Evolutionary conservation across 2,329 filamentous ascomycete genomes (phyloP), one percentile per base, ranked within the genome.

Genomic region (Paramyrothecium roridum): DNA sequence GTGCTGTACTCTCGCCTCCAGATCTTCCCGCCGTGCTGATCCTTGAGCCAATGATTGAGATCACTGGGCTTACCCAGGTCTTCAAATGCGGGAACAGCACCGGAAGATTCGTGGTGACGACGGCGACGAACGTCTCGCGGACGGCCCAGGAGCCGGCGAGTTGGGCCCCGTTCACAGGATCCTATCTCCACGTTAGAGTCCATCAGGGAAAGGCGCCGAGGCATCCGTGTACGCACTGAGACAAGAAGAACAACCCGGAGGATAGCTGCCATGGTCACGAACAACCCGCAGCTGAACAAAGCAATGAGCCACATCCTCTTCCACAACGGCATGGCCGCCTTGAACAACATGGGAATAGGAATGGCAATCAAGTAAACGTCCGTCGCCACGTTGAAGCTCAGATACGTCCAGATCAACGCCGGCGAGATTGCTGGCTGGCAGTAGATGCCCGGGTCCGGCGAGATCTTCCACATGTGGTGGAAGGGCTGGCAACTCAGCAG

Each of bases 311-410:
- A 71, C 16, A 69, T 59, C 56, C 77, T 78, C 58, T 74, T 74
- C 6, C 59, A 40, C 12, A 64, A 62, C 10, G 64, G 68, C 58
- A 77, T 65, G 8, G 59, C 69, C 3, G 72, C 70, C 52, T 66
- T 65, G 69, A 71, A 77, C 1, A 75, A 67, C 67, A 84, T 80
- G 2, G 82, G 82, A 4, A 83, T 70, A 0, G 82, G 82, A 40
- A 86, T 84, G 26, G 76, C 76, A 54, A 86, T 79, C 17, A 86
- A 71, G 59, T 85, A 86, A 1, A 84, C 52, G 59, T 86, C 84
- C 3, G 83, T 86, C 2, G 70, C 60, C 3, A 84, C 75, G 58
- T 85, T 86, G 57, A 80, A 69, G 3, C 74, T 68, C 33, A 80
- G 76, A 2, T 75, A 80, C n/a, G 79, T 74, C 65, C 78, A 82